Conservation (phyloP, 257 asterid genomes). For the Datura wrightii region DNA sequence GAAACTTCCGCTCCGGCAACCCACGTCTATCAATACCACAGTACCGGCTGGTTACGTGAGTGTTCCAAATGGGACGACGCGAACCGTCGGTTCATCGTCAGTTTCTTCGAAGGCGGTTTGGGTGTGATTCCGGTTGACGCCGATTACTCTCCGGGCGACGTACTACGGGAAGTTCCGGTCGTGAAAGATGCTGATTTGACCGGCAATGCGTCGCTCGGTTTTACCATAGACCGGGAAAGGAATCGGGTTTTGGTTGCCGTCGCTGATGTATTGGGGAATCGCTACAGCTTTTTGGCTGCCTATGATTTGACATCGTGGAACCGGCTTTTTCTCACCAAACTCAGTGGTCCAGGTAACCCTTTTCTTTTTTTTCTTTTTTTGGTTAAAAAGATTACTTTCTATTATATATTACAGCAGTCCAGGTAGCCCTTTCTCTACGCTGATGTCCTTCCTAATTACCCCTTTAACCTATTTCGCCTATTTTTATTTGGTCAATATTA, state of each 20-base stretch:
- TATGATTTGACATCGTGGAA: slow-evolving; percentile 82
- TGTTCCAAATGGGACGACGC: slow-evolving; percentile 80
- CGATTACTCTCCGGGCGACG: slow-evolving; percentile 22
- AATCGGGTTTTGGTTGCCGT: slow-evolving; percentile 69
- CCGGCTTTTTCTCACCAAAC: slow-evolving; percentile 74
- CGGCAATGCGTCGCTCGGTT: slow-evolving; percentile 81
- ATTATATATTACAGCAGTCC: no score
- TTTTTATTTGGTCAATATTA: no score
- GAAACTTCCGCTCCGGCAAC: slow-evolving; percentile 64
- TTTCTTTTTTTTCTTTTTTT: no score
- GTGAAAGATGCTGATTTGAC: slow-evolving; percentile 62
- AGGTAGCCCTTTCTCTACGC: no score
- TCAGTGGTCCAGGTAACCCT: slow-evolving; percentile 73
- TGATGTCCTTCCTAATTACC: no score
- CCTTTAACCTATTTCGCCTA: no score
- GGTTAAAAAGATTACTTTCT: no score
- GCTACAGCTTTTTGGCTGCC: slow-evolving; percentile 77
- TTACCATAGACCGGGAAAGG: slow-evolving; percentile 80
- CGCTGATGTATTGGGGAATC: slow-evolving; percentile 69
- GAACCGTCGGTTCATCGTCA: slow-evolving; percentile 75
- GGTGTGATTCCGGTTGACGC: slow-evolving; percentile 63
- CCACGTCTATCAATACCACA: slow-evolving; percentile 64
- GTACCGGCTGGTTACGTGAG: slow-evolving; percentile 88
- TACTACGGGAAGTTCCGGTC: slow-evolving; percentile 63
- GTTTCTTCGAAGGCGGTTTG: slow-evolving; percentile 81